Evolutionary conservation across 2,329 filamentous ascomycete genomes (phyloP), one percentile per base, ranked within the genome.

Genomic region (Coniochaeta ligniaria): DNA sequence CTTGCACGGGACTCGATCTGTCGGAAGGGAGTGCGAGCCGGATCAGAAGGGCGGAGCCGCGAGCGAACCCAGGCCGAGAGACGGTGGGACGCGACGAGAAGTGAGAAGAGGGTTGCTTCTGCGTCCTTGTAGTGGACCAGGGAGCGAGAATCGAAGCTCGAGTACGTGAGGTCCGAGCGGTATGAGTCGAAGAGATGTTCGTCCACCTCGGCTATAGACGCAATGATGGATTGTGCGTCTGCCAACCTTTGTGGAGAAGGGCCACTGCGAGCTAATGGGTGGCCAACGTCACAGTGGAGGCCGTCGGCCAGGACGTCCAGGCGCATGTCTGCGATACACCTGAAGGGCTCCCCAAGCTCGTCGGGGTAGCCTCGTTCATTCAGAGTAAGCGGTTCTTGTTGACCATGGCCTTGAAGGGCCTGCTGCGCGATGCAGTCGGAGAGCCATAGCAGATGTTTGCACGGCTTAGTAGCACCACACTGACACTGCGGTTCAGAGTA

Each of bases 1-100:
- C 77, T 74, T 12, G 79, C 74, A 9, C 80, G 78, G 62, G 79
- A 77, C 45, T 77, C 74, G 20, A 83, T 76, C 55, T 75, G 76
- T 57, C 77, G 74, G 61, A 83, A 83, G 3, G 74, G 74, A 62
- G 81, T 77, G 45, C 75, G 76, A 36, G 78, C 71, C 26, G 72
- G 71, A 60, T 80, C 79, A 55, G 72, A 69, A 2, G 80, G 73
- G n/a, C 72, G 71, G 59, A 80, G 74, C 9, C 76, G 71, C 17
- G 76, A 75, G 54, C 78, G 73, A 61, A 85, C 80, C 71, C 82
- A 80, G 58, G 80, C 73, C 67, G 84, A 82, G 70, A 85, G 79
- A 45, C 79, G 76, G 67, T 82, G 75, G 65, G 83, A 83, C 63
- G 78, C 75, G 24, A 84, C 72, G 17, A 85, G 73, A 71, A 85